These are phyloP conservation scores for Eutrema japonicum DNA, from an alignment of 345 rosid species.

Conservation along the genomic window DNA sequence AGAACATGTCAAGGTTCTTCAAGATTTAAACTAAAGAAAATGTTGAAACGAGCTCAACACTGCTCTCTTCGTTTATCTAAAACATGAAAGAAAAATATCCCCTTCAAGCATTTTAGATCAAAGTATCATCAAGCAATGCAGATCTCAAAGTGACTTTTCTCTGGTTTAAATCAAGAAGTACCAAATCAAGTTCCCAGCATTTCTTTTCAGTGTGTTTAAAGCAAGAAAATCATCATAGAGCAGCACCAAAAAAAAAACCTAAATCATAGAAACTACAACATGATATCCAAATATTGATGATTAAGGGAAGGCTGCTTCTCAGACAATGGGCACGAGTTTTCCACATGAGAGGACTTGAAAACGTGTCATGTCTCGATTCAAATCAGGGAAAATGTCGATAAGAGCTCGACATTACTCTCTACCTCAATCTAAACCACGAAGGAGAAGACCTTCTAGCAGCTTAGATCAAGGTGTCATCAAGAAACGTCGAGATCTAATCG, in stretches of 20 bases:
- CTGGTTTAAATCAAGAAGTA: conserved; percentile 9
- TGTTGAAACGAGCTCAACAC: conserved; percentile 10
- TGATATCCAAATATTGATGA: background rate
- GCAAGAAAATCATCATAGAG: conserved; percentile 40
- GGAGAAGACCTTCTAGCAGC: conserved; percentile 33
- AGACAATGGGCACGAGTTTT: conserved; percentile 40
- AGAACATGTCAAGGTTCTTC: conserved; percentile 18
- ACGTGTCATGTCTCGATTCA: conserved; percentile 12
- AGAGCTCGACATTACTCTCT: conserved; percentile 34
- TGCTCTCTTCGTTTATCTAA: conserved; percentile 24
- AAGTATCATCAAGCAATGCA: conserved; percentile 23
- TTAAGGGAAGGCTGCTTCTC: conserved; percentile 31
- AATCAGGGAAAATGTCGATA: conserved; percentile 14
- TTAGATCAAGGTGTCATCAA: conserved; percentile 42
- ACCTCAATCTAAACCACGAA: conserved; percentile 40
- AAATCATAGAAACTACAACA: background rate
- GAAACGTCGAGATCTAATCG: conserved; percentile 11
- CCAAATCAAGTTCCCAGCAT: conserved; percentile 20
- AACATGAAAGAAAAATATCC: conserved; percentile 1
- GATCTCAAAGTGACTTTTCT: conserved; percentile 18
- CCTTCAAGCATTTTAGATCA: conserved; percentile 33
- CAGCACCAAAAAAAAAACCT: background rate
- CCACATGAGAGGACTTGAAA: conserved; percentile 38
- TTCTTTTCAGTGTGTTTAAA: conserved; percentile 45
- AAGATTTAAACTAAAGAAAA: conserved; percentile 28